Conservation (phyloP, 2,329 filamentous ascomycete genomes). For the Pseudopithomyces chartarum region DNA sequence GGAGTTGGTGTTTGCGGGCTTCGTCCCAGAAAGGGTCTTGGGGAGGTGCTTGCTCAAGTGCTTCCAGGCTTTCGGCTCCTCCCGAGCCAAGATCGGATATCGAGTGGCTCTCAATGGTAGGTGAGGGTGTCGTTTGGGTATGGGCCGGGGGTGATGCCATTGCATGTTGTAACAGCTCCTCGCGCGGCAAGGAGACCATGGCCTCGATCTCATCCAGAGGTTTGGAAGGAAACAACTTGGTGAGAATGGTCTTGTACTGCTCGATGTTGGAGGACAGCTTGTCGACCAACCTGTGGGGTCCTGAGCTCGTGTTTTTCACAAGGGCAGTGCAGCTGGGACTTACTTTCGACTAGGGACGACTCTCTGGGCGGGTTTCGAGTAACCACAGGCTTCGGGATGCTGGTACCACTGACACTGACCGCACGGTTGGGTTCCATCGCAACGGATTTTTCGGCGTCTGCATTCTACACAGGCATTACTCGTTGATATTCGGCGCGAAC, state of each 20-base stretch:
- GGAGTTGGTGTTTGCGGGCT: constrained; percentile 50
- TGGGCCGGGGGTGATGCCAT: constrained; percentile 48
- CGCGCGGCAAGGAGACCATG: constrained; percentile 46
- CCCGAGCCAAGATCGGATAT: constrained; percentile 51
- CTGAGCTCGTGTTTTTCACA: constrained; percentile 64
- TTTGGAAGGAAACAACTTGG: constrained; percentile 48
- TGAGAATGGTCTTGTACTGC: constrained; percentile 50
- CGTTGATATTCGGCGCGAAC: constrained; percentile 53
- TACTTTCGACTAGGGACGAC: constrained; percentile 80
- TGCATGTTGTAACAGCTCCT: constrained; percentile 53
- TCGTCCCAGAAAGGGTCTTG: constrained; percentile 72
- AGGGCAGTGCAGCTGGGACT: constrained; percentile 33
- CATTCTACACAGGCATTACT: constrained; percentile 74
- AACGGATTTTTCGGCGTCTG: constrained; percentile 81
- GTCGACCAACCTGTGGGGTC: constrained; percentile 61
- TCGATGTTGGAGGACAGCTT: constrained; percentile 58
- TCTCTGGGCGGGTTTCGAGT: constrained; percentile 78
- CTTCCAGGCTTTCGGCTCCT: constrained; percentile 59
- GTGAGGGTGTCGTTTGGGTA: constrained; percentile 37
- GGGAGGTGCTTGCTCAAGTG: constrained; percentile 72
- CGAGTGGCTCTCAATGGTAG: constrained; percentile 31
- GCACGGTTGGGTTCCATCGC: constrained; percentile 80
- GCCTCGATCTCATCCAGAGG: constrained; percentile 44
- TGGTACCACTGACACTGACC: constrained; percentile 83
- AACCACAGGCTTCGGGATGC: constrained; percentile 77